Conservation (phyloP, 2,329 filamentous ascomycete species). For the Colletotrichum cereale region DNA sequence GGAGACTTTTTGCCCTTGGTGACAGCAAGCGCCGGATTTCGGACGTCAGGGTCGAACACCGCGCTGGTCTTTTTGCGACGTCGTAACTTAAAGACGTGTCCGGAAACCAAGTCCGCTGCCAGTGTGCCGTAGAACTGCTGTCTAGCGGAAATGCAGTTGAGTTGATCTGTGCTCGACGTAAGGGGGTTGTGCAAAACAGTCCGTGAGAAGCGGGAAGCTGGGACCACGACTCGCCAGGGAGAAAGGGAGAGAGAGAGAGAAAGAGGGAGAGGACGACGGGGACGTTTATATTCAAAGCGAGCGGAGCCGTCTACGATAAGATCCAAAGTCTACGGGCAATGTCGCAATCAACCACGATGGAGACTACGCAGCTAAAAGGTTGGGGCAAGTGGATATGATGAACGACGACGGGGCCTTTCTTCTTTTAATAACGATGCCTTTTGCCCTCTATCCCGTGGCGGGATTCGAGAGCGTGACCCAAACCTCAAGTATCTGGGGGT, state of each 20-base stretch:
- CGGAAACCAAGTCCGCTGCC: background rate
- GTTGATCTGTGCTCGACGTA: background rate
- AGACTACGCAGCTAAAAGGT: conserved; percentile 31
- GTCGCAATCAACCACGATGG: conserved; percentile 34
- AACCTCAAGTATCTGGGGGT: conserved; percentile 33
- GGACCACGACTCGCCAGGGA: background rate
- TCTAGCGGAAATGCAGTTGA: background rate
- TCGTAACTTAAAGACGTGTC: background rate
- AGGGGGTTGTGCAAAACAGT: conserved; percentile 10
- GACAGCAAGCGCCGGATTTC: background rate
- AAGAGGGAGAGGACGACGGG: background rate
- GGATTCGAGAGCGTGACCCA: conserved; percentile 35
- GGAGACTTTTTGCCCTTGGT: background rate
- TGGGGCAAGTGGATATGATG: conserved; percentile 39
- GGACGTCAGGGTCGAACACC: background rate
- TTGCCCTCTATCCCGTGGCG: conserved; percentile 20
- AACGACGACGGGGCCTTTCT: conserved; percentile 29
- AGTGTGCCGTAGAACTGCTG: background rate
- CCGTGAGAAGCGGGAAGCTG: conserved; percentile 1
- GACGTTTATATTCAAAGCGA: conserved; percentile 26
- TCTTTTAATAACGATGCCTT: conserved; percentile 36
- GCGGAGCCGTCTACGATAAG: conserved; percentile 7
- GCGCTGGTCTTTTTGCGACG: background rate
- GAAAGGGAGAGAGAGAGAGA: background rate
- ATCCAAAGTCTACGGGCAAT: conserved; percentile 20